Percentiles rank a stretch among this genome's conserved stretches.
Evolutionary conservation across 352 stramenopile genomes (phyloP).

Genomic region (Plasmopara viticola): DNA sequence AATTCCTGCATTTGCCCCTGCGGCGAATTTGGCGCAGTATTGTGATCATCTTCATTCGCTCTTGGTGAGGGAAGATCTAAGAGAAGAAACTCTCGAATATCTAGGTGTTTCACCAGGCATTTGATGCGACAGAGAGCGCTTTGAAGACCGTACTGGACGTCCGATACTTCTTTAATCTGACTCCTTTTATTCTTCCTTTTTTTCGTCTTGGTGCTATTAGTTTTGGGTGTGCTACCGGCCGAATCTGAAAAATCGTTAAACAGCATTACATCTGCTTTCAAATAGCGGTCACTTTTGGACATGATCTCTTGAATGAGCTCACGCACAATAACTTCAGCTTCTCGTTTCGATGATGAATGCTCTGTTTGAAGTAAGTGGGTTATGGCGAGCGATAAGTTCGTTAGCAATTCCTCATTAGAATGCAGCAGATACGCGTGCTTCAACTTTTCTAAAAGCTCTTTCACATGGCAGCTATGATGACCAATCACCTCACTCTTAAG

Average conservation of each 20-base stretch:
- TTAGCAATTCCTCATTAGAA: constrained; percentile 64
- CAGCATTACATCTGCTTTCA: constrained; percentile 51
- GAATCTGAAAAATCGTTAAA: constrained; percentile 14
- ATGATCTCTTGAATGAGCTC: constrained; percentile 65
- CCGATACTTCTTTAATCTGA: constrained; percentile 44
- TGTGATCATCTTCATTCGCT: constrained; percentile 1
- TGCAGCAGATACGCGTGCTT: constrained; percentile 66
- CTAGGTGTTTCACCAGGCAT: constrained; percentile 55
- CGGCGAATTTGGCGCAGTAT: background rate
- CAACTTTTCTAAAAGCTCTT: constrained; percentile 65
- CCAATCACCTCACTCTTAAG: constrained; percentile 57
- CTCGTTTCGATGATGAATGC: constrained; percentile 71
- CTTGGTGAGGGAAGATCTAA: constrained; percentile 16
- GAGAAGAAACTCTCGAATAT: constrained; percentile 58
- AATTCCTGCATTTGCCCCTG: constrained; percentile 37
- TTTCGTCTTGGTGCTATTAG: constrained; percentile 25
- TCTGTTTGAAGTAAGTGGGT: constrained; percentile 63
- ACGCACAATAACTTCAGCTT: constrained; percentile 67
- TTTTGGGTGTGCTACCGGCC: constrained; percentile 12
- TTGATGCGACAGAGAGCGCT: constrained; percentile 51
- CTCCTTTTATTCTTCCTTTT: constrained; percentile 25
- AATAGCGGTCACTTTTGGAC: constrained; percentile 45
- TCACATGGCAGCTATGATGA: constrained; percentile 62
- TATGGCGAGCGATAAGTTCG: constrained; percentile 56
- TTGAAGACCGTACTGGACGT: constrained; percentile 66